Base-by-base conservation (phyloP, 371 early-diverging fungal genomes). In the Mucor sp. region DNA sequence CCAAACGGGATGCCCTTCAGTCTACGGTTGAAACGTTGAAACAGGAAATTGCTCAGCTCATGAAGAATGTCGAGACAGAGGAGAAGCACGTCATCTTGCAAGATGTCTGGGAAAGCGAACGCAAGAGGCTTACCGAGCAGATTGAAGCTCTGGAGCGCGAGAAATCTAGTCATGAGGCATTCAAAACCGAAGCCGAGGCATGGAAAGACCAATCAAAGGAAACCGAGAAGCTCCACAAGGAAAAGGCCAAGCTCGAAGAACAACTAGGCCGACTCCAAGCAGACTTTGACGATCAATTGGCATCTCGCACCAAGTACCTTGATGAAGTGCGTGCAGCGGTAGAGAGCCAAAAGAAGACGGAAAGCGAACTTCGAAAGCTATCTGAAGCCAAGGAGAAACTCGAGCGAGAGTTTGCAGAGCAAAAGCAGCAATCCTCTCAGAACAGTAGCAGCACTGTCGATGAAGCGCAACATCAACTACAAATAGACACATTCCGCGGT, bases 61-160 rank as follows among this genome's bases (percentile, higher is more conserved):
- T 84, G 48, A 76, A 78, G 32, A 74, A 80, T 53, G 72, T 69
- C 14, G 82, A 69, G 63, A 63, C 74, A 37, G 72, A 66, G 55
- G 72, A 73, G 30, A 75, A 84, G 53, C 67, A 82, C 1, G 78
- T 78, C 33, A 81, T 83, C 47, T 69, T 87, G 57, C 83, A 82
- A 21, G 78, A 74, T 35, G 79, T 85, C 12, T 87, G 86, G 86
- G 86, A 86, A 44, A 77, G 76, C 15, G 88, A 87, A 64, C 84
- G 84, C 53, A 80, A 84, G 39, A 79, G 85, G 5, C 59, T 87
- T 14, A 78, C 77, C 23, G 85, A 85, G 11, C 77, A 84, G 30
- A 72, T 84, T 37, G 75, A 83, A 30, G 60, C 67, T 6, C 69
- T 84, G 27, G 65, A 75, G 5, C 67, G 68, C 3, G 78, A 85